Conservation (phyloP, 805 yeast genomes). For the Torulaspora franciscae region DNA sequence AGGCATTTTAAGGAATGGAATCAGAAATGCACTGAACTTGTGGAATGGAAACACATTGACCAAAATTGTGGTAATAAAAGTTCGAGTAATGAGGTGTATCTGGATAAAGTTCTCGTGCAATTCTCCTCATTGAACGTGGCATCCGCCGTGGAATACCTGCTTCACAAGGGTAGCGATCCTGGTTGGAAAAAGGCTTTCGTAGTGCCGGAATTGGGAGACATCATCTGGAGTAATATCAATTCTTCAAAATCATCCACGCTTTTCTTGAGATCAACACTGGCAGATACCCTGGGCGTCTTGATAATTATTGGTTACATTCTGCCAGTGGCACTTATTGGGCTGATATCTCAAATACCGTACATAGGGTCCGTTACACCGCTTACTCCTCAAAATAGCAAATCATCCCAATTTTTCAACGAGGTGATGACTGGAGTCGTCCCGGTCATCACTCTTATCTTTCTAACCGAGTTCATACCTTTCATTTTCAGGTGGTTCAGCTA, state of each 20-base stretch:
- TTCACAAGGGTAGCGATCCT: constrained; percentile 43
- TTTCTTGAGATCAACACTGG: constrained; percentile 40
- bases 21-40: constrained; percentile 7
- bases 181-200: constrained; percentile 42
- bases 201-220: constrained; percentile 60
- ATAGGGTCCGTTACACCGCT: constrained; percentile 51
- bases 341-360: constrained; percentile 69
- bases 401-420: constrained; percentile 49
- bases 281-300: constrained; percentile 43
- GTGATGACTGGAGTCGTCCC: constrained; percentile 62
- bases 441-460: constrained; percentile 54
- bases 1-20: constrained; percentile 5
- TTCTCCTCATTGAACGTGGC: constrained; percentile 56
- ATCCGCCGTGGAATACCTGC: constrained; percentile 57
- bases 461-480: constrained; percentile 59
- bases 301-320: constrained; percentile 67
- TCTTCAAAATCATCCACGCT: constrained; percentile 37
- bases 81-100: constrained; percentile 2
- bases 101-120: constrained; percentile 53
- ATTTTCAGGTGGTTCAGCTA: constrained; percentile 51
- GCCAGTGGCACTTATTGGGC: constrained; percentile 77
- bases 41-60: constrained; percentile 6
- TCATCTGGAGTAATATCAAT: constrained; percentile 64
- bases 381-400: constrained; percentile 47
- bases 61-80: constrained; percentile 6